Base-by-base conservation (phyloP, 192 early-diverging fungal genomes). In the Entomortierella chlamydospora region DNA sequence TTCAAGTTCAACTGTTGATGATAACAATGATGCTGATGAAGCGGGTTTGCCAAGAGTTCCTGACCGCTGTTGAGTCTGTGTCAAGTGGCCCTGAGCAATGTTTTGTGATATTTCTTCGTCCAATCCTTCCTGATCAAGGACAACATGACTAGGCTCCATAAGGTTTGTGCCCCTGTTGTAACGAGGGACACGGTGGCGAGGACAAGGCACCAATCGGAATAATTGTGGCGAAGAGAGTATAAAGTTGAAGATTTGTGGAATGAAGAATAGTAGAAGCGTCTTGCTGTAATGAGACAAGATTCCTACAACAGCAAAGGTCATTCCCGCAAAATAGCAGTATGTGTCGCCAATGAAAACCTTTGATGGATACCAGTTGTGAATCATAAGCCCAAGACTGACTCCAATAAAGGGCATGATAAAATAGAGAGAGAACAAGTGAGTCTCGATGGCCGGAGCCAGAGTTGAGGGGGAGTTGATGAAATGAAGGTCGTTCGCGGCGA, bases 241-340 rank as follows among this genome's bases (percentile, higher is more conserved):
- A 84, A 99, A 99, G 81, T 99, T 99, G 81, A 99, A 96, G 13
- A 97, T 90, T 81, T 99, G 98, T 0, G 98, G 98, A 8, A 97
- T 77, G 81, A 99, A 97, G 70, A 99, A 93, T 52, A 99, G 74
- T 45, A 99, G 61, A 55, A 99, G 76, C 0, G 98, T 98, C 68
- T 98, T 98, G 53, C 91, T 94, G 68, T 98, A 96, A 53, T 98
- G 95, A 13, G 95, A 93, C 47, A 97, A 71, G 65, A 99, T 97
- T 0, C 96, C 96, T 15, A 97, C 95, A 2, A 99, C 98, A 0
- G 98, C 96, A 87, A 99, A 97, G 0, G 94, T 95, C 97, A 99
- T 99, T 4, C 98, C 98, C 3, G 96, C 95, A 91, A 99, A 99
- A 67, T 99, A 99, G 73, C 93, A 93, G 70, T 91, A 98, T 0